These are phyloP conservation scores for Kurtzmaniella natalensis DNA, from an alignment of 1,139 yeast species.

Conservation along the genomic window DNA sequence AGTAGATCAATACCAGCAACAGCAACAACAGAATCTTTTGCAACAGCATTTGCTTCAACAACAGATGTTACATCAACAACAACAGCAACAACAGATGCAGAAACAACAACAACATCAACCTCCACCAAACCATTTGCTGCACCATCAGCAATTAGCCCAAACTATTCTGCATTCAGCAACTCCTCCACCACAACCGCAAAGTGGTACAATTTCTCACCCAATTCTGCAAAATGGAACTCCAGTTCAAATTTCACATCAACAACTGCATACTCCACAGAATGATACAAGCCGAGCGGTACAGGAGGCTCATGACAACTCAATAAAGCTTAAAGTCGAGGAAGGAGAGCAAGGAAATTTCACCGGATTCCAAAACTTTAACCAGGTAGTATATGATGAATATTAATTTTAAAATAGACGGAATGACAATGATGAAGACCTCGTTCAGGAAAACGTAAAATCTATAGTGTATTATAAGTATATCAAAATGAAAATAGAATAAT, in stretches of 20 bases:
- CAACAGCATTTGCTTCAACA: constrained; percentile 9
- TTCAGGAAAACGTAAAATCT: not conserved
- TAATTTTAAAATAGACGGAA: constrained; percentile 1
- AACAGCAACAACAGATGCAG: constrained; percentile 11
- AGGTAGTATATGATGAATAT: constrained; percentile 7
- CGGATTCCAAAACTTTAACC: constrained; percentile 7
- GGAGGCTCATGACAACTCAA: not conserved
- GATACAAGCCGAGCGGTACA: too few relatives aligned
- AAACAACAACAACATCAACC: constrained; percentile 7
- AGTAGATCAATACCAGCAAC: constrained; percentile 7
- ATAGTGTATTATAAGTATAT: constrained; percentile 1
- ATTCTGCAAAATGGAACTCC: constrained; percentile 1
- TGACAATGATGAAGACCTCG: too few relatives aligned
- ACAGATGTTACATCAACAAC: constrained; percentile 9
- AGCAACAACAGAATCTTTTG: constrained; percentile 8
- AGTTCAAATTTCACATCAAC: not conserved
- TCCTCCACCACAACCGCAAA: constrained; percentile 12
- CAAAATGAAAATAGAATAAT: too few relatives aligned
- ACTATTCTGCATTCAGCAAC: constrained; percentile 8
- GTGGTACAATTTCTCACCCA: constrained; percentile 5
- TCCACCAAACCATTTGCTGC: constrained; percentile 5
- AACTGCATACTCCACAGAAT: not conserved
- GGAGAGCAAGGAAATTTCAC: constrained; percentile 4
- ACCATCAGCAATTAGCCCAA: constrained; percentile 11
- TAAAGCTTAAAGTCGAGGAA: constrained; percentile 5